Conservation (phyloP, 176 grass and related monocot species). For the Zizania latifolia region DNA sequence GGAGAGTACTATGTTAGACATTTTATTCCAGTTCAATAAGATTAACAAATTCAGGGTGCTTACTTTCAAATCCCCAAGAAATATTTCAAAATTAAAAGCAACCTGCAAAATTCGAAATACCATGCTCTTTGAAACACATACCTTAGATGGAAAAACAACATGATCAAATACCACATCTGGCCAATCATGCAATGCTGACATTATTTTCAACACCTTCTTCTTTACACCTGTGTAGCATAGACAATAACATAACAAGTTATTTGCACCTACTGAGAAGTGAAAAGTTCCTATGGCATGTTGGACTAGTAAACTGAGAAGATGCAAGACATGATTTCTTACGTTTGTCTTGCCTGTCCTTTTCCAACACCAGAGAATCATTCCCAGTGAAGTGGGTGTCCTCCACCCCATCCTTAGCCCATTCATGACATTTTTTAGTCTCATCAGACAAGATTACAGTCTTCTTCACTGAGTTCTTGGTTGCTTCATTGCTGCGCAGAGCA, state of each 20-base stretch:
- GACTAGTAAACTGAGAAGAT: conserved; percentile 8
- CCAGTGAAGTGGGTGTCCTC: conserved; percentile 45
- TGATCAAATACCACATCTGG: conserved; percentile 24
- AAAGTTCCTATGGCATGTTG: background rate
- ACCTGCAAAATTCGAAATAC: background rate
- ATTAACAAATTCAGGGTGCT: background rate
- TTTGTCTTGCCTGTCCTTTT: conserved; percentile 38
- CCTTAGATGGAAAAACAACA: conserved; percentile 37
- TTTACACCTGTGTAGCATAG: conserved; percentile 44
- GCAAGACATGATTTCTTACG: conserved; percentile 26
- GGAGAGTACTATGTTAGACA: background rate
- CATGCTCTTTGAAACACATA: conserved; percentile 7
- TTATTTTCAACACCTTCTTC: conserved; percentile 51
- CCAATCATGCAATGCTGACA: conserved; percentile 38
- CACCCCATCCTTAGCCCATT: conserved; percentile 63
- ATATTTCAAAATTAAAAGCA: background rate
- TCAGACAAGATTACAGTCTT: conserved; percentile 36
- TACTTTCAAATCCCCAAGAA: background rate
- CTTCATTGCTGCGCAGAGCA: conserved; percentile 17
- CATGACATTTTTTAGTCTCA: conserved; percentile 44
- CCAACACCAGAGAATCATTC: conserved; percentile 45
- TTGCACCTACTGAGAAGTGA: background rate
- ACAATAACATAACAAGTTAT: background rate
- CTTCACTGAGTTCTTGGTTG: conserved; percentile 27
- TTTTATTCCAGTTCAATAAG: background rate